Conservation (phyloP, 257 asterid genomes). For the Solanum acaule region DNA sequence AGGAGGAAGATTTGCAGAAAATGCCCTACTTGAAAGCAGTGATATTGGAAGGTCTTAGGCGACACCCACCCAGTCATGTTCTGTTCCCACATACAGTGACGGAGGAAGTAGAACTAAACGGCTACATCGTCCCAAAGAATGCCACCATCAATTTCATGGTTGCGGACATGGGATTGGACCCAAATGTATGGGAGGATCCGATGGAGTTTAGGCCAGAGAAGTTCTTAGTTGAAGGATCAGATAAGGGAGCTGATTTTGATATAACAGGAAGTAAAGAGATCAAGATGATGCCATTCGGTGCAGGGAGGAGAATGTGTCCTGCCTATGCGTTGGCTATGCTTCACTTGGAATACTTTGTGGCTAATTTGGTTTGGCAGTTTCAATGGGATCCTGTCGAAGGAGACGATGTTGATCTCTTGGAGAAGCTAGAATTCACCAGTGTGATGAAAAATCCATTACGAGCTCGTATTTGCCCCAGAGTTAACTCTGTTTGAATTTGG, state of each 20-base stretch:
- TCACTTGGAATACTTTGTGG: not conserved
- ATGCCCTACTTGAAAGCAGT: not conserved
- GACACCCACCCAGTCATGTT: not conserved
- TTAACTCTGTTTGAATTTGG: not conserved
- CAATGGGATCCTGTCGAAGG: not conserved
- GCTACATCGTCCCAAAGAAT: not conserved
- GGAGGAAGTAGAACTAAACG: not conserved
- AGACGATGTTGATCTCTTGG: not conserved
- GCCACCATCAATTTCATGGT: not conserved
- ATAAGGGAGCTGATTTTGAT: not conserved
- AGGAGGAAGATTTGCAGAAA: not conserved
- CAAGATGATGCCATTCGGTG: not conserved
- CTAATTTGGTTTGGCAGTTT: not conserved
- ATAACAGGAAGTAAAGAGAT: not conserved
- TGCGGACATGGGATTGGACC: not conserved
- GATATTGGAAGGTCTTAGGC: not conserved
- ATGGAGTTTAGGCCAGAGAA: not conserved
- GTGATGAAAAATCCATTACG: not conserved
- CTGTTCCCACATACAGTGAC: not conserved
- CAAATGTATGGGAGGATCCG: not conserved
- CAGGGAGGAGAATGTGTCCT: not conserved
- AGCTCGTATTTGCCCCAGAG: not conserved
- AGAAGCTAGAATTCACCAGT: not conserved
- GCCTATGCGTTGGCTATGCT: not conserved
- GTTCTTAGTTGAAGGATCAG: not conserved